Evolutionary conservation across 441 rosid species (phyloP).

Genomic region (Mallotus repandus): DNA sequence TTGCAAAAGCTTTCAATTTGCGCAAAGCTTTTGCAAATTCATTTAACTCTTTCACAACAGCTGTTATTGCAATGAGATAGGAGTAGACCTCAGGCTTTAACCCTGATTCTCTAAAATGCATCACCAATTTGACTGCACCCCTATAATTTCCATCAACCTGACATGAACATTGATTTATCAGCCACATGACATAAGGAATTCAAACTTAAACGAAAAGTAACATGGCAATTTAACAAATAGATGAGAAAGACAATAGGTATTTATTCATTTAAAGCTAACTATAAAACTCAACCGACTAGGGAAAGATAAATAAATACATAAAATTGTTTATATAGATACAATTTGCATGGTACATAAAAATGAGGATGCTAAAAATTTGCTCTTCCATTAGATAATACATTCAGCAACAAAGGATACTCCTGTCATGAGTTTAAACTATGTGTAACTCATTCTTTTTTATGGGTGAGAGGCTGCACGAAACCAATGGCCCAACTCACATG

Average conservation of each 20-base stretch:
- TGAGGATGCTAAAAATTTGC: background rate
- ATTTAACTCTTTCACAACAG: slow-evolving; percentile 89
- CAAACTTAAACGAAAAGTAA: background rate
- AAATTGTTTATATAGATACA: background rate
- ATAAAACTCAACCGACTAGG: background rate
- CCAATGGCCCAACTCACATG: background rate
- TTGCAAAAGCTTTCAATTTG: slow-evolving; percentile 60
- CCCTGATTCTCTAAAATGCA: slow-evolving; percentile 61
- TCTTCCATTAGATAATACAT: background rate
- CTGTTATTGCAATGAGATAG: slow-evolving; percentile 86
- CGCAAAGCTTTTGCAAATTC: slow-evolving; percentile 70
- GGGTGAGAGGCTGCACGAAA: no score
- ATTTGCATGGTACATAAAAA: background rate
- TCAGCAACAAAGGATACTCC: background rate
- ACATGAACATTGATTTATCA: slow-evolving; percentile 22
- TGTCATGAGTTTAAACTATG: background rate
- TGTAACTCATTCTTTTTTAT: no score
- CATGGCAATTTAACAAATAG: no score
- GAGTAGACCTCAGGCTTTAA: slow-evolving; percentile 79
- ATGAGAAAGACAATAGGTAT: no score
- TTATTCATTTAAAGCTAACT: background rate
- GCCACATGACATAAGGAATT: slow-evolving; percentile 1
- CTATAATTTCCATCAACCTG: slow-evolving; percentile 81
- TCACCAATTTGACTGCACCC: slow-evolving; percentile 65
- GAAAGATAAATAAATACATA: background rate